Conservation (phyloP, 2,329 filamentous ascomycete species). For the Tolypocladium cylindrosporum region DNA sequence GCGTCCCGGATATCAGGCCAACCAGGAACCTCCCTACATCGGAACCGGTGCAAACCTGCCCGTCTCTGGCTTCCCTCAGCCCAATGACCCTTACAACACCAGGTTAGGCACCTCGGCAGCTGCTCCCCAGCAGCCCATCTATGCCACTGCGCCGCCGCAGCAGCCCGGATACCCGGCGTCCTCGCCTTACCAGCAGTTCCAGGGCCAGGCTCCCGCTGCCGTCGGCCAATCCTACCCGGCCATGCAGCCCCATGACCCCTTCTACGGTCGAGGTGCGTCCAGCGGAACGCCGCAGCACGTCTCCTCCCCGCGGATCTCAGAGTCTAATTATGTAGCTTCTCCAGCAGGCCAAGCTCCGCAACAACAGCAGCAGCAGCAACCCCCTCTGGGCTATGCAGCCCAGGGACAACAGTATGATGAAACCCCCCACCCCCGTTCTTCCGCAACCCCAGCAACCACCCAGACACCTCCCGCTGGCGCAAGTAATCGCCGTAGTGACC, state of each 20-base stretch:
- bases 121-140: slow-evolving; percentile 20
- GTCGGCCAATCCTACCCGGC: slow-evolving; percentile 21
- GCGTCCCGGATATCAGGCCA: slow-evolving; percentile 19
- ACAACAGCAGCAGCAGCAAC: slow-evolving; percentile 12
- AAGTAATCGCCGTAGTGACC: slow-evolving; percentile 29
- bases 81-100: slow-evolving; percentile 21
- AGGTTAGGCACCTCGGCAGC: slow-evolving; percentile 18
- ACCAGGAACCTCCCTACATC: slow-evolving; percentile 23
- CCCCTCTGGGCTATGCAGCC: slow-evolving; percentile 24
- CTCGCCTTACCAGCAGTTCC: slow-evolving; percentile 20
- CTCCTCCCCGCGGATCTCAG: slow-evolving; percentile 6
- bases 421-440: slow-evolving; percentile 27
- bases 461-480: slow-evolving; percentile 27
- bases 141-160: slow-evolving; percentile 19
- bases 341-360: slow-evolving; percentile 33
- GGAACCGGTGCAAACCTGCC: slow-evolving; percentile 25
- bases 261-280: slow-evolving; percentile 53
- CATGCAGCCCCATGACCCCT: slow-evolving; percentile 40
- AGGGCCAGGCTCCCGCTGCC: slow-evolving; percentile 24
- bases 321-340: slow-evolving; percentile 41
- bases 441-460: slow-evolving; percentile 26
- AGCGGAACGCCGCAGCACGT: slow-evolving; percentile 13
- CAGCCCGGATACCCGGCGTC: slow-evolving; percentile 21
- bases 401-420: slow-evolving; percentile 44
- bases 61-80: slow-evolving; percentile 11